Conservation (phyloP, 345 rosid species). For the Cardiospermum halicacabum region DNA sequence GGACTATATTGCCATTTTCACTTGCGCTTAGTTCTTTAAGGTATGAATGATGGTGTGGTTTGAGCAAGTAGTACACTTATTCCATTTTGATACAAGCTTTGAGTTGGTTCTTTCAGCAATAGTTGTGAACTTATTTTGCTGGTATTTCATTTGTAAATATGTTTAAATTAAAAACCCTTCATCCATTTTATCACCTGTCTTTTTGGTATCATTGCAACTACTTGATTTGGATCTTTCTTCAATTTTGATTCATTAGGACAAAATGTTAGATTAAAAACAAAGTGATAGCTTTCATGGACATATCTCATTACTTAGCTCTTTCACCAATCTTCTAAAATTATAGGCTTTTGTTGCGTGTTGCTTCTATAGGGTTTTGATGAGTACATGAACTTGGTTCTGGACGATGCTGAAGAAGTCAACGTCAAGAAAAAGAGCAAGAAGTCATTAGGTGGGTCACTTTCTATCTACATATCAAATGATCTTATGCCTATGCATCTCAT, state of each 20-base stretch:
- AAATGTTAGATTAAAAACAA: too few species aligned
- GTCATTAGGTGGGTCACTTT: slow-evolving; percentile 49
- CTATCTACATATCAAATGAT: neutral
- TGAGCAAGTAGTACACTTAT: too few species aligned
- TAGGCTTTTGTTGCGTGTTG: slow-evolving; percentile 1
- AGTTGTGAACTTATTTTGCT: too few species aligned
- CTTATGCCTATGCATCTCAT: slow-evolving; percentile 1
- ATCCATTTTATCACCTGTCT: neutral
- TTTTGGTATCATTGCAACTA: slow-evolving; percentile 2
- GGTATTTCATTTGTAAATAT: too few species aligned
- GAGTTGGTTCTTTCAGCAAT: too few species aligned
- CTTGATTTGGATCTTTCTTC: slow-evolving; percentile 1
- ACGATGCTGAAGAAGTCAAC: slow-evolving; percentile 93
- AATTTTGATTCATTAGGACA: too few species aligned
- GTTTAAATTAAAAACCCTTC: too few species aligned
- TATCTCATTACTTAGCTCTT: neutral
- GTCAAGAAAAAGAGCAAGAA: slow-evolving; percentile 85
- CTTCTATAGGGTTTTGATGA: slow-evolving; percentile 81
- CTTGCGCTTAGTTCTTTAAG: too few species aligned
- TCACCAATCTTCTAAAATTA: neutral
- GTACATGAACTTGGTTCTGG: slow-evolving; percentile 95
- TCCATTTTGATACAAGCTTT: too few species aligned
- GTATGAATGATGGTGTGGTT: too few species aligned
- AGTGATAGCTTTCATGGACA: neutral
- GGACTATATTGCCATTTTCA: too few species aligned